These are phyloP conservation scores for Bipolaris oryzae DNA, from an alignment of 2,329 filamentous ascomycete genomes.

Conservation along the genomic window DNA sequence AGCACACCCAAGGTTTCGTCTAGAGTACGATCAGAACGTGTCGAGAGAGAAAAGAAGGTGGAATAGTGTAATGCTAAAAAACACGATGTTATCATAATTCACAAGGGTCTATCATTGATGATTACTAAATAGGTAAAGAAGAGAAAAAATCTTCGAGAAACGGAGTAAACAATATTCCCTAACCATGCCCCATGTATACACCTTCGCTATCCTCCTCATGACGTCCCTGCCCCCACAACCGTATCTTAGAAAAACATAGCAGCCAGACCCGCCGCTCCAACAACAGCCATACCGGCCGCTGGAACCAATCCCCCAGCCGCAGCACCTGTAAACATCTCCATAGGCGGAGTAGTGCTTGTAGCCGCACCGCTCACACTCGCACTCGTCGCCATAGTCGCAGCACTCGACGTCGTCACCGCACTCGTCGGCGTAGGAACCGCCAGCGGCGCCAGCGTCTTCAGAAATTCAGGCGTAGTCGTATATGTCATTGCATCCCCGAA, in stretches of 20 bases:
- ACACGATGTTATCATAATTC: too few relatives aligned
- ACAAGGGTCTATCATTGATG: not conserved
- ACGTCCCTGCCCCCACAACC: too few relatives aligned
- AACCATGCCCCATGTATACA: not conserved
- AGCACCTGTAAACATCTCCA: slow-evolving; percentile 9
- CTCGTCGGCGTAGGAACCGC: slow-evolving; percentile 12
- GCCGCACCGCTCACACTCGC: not conserved
- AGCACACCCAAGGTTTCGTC: slow-evolving; percentile 37
- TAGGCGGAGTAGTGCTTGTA: not conserved
- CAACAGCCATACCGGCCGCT: slow-evolving; percentile 4
- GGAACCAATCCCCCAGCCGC: not conserved
- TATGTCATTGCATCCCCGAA: slow-evolving; percentile 29
- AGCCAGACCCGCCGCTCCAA: slow-evolving; percentile 3
- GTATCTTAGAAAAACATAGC: slow-evolving; percentile 1
- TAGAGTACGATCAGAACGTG: slow-evolving; percentile 38
- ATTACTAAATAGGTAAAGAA: not conserved
- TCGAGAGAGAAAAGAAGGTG: slow-evolving; percentile 24
- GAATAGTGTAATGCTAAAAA: slow-evolving; percentile 1
- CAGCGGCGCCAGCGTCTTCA: slow-evolving; percentile 33
- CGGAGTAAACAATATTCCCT: too few relatives aligned
- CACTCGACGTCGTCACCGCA: slow-evolving; percentile 5
- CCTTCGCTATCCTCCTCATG: not conserved
- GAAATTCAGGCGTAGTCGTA: slow-evolving; percentile 31
- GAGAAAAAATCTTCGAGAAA: not conserved
- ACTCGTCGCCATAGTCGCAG: not conserved